Conservation (phyloP, 2,329 filamentous ascomycete genomes). For the Chaetomium strumarium region DNA sequence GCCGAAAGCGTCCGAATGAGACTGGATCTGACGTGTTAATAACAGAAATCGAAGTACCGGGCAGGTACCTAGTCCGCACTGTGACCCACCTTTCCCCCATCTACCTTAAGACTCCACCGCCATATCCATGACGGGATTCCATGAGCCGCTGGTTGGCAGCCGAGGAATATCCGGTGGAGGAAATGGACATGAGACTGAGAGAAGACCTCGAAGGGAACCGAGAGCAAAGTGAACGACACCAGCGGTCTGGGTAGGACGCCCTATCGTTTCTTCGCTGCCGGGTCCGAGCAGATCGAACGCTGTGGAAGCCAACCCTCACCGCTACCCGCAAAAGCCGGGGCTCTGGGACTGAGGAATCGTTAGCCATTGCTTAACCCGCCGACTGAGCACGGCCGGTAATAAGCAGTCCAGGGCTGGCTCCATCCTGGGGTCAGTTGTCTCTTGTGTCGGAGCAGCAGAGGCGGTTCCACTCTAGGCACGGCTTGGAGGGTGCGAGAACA, state of each 20-base stretch:
- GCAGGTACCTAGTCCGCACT: too few relatives aligned
- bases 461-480: background rate
- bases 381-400: background rate
- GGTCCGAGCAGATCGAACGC: background rate
- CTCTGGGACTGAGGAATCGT: background rate
- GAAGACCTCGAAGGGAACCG: background rate
- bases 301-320: background rate
- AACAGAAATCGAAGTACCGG: background rate
- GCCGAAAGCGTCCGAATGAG: constrained; percentile 5
- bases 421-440: background rate
- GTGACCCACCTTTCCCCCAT: background rate
- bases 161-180: constrained; percentile 4
- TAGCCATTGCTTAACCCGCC: constrained; percentile 1
- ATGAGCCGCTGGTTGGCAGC: constrained; percentile 12
- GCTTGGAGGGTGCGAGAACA: too few relatives aligned
- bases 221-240: too few relatives aligned
- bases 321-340: background rate
- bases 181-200: background rate
- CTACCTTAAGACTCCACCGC: too few relatives aligned
- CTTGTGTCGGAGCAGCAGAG: background rate
- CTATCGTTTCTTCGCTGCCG: too few relatives aligned
- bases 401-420: background rate
- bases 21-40: constrained; percentile 16
- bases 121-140: too few relatives aligned
- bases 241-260: too few relatives aligned